These are phyloP conservation scores for Tremella mesenterica DNA, from an alignment of 768 basidiomycete genomes.

Conservation along the genomic window DNA sequence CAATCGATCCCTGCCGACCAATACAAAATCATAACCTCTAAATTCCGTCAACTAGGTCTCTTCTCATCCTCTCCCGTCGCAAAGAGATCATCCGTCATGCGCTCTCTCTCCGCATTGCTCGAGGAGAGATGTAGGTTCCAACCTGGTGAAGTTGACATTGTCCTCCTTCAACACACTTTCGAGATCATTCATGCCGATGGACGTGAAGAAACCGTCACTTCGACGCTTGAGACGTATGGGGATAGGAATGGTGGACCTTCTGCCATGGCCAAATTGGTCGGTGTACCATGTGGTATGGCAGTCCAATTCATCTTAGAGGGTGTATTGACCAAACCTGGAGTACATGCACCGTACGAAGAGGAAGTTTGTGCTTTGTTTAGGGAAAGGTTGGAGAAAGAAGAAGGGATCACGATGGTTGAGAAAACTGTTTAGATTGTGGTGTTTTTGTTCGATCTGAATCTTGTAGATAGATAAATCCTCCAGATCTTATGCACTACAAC, in stretches of 20 bases:
- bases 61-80: conserved; percentile 62
- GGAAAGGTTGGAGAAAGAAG: conserved; percentile 32
- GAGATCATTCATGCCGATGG: conserved; percentile 83
- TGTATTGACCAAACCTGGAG: conserved; percentile 63
- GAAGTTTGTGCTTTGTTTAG: conserved; percentile 46
- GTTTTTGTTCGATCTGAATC: too few relatives aligned
- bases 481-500: too few relatives aligned
- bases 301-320: conserved; percentile 86
- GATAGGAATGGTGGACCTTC: conserved; percentile 59
- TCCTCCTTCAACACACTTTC: conserved; percentile 98
- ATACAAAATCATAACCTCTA: conserved; percentile 67
- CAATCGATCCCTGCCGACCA: conserved; percentile 60
- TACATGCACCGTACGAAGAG: conserved; percentile 77
- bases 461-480: too few relatives aligned
- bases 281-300: conserved; percentile 88
- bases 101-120: conserved; percentile 82
- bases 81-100: conserved; percentile 63
- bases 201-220: conserved; percentile 70
- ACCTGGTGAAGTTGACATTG: conserved; percentile 81
- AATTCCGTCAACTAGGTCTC: conserved; percentile 85
- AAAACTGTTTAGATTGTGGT: conserved; percentile 26
- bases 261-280: conserved; percentile 84
- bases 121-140: conserved; percentile 90
- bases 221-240: conserved; percentile 84
- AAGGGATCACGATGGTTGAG: conserved; percentile 43